Evolutionary conservation across 2,329 filamentous ascomycete species (phyloP).

Genomic region (Alternaria sp.): DNA sequence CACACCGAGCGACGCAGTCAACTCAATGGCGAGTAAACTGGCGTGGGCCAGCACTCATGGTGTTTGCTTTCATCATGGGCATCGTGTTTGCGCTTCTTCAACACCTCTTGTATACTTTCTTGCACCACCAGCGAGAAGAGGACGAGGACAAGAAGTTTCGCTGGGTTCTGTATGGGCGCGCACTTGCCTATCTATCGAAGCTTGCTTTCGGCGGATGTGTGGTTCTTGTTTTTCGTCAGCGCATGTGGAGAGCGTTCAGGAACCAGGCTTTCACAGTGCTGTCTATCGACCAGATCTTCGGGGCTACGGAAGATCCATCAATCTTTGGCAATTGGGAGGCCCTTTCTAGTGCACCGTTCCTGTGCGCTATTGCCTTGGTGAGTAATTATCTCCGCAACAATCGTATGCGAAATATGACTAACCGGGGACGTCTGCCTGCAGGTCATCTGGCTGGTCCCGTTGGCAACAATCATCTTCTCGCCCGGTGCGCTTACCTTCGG

Average conservation of each 20-base stretch:
- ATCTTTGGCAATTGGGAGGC: conserved; percentile 44
- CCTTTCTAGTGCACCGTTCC: conserved; percentile 34
- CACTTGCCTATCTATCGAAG: conserved; percentile 44
- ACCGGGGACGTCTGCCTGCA: neutral
- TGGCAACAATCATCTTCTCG: conserved; percentile 49
- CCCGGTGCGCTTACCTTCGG: conserved; percentile 48
- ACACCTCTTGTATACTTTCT: conserved; percentile 39
- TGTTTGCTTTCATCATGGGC: conserved; percentile 34
- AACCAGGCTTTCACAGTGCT: conserved; percentile 38
- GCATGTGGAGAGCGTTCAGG: conserved; percentile 46
- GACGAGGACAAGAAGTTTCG: conserved; percentile 39
- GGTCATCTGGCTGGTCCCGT: conserved; percentile 44
- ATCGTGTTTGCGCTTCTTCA: conserved; percentile 38
- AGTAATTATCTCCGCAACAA: neutral
- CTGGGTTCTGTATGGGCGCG: conserved; percentile 43
- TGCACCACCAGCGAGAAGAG: conserved; percentile 34
- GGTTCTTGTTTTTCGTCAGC: conserved; percentile 42
- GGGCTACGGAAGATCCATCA: conserved; percentile 42
- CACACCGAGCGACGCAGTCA: conserved; percentile 39
- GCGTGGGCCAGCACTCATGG: conserved; percentile 42
- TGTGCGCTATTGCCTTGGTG: conserved; percentile 32
- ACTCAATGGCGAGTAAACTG: conserved; percentile 45
- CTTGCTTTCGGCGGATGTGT: conserved; percentile 43
- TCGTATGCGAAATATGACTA: neutral
- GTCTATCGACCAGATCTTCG: conserved; percentile 47